A percentile compares a stretch with the other conserved stretches of the same genome.
These are phyloP conservation scores for Moricandia moricandioides DNA, from an alignment of 345 rosid species.

Conservation along the genomic window DNA sequence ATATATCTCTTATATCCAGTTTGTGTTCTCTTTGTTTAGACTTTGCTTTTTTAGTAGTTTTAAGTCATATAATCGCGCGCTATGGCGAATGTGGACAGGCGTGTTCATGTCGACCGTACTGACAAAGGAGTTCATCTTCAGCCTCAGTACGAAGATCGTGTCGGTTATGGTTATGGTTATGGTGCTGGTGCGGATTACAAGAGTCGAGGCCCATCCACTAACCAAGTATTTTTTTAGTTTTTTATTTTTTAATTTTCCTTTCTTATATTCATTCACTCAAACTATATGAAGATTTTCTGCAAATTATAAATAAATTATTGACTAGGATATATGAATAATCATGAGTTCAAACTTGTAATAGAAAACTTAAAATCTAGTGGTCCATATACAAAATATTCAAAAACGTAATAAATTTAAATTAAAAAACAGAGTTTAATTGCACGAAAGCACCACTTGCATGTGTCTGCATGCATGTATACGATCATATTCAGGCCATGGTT, in stretches of 20 bases:
- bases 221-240: constrained; percentile 12
- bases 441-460: neutral
- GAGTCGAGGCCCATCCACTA: constrained; percentile 32
- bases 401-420: neutral
- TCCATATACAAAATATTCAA: neutral
- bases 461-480: constrained; percentile 8
- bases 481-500: neutral
- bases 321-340: neutral
- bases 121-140: constrained; percentile 22
- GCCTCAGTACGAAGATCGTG: constrained; percentile 11
- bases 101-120: constrained; percentile 22
- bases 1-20: neutral
- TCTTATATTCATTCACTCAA: neutral
- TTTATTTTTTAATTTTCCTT: too few species aligned
- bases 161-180: constrained; percentile 22
- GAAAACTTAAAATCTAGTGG: neutral
- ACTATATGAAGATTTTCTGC: neutral
- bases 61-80: neutral
- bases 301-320: neutral
- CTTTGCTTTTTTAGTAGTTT: neutral
- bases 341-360: neutral
- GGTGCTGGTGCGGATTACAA: constrained; percentile 12
- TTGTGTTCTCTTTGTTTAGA: neutral
- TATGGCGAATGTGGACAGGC: constrained; percentile 35
- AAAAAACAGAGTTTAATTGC: too few species aligned